phyloP scores from a whole-genome alignment of 2,329 filamentous ascomycete genomes.

The Calonectria crousiana region DNA sequence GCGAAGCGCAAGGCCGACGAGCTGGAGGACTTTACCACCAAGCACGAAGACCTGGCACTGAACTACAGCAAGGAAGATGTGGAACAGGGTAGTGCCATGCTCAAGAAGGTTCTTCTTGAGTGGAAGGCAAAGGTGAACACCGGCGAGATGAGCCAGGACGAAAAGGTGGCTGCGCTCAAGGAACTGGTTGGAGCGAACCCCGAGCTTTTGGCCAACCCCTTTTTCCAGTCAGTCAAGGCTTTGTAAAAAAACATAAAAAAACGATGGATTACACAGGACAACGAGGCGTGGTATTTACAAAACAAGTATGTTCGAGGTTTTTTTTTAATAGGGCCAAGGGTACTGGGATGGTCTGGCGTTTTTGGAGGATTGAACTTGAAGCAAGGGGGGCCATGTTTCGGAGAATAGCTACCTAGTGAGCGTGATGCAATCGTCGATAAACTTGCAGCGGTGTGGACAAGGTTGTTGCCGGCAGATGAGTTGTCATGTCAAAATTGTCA shows the following conservation, averaged over 20 bases:
- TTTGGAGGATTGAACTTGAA: slow-evolving; percentile 7
- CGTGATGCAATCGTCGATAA: slow-evolving; percentile 8
- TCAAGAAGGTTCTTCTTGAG: slow-evolving; percentile 84
- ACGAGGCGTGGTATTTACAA: slow-evolving; percentile 11
- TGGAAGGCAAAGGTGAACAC: slow-evolving; percentile 85
- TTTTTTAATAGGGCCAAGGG: background rate
- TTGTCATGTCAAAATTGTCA: background rate
- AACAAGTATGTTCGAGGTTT: slow-evolving; percentile 1
- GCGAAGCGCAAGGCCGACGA: slow-evolving; percentile 99
- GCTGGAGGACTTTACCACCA: slow-evolving; percentile 92
- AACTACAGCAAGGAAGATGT: slow-evolving; percentile 86
- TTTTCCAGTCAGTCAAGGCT: slow-evolving; percentile 75
- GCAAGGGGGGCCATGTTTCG: background rate
- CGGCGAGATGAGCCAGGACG: slow-evolving; percentile 73
- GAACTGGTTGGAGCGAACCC: slow-evolving; percentile 82
- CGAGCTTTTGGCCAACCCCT: slow-evolving; percentile 73
- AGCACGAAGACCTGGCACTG: slow-evolving; percentile 72
- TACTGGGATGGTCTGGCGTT: slow-evolving; percentile 15
- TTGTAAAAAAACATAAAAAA: slow-evolving; percentile 53
- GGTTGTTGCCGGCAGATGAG: background rate
- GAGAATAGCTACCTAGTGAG: slow-evolving; percentile 6
- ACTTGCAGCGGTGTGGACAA: background rate
- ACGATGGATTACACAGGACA: background rate
- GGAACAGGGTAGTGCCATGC: slow-evolving; percentile 84
- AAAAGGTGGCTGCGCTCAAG: slow-evolving; percentile 83